phyloP scores from a whole-genome alignment of 306 rosid genomes.

The Trifolium subterraneum region DNA sequence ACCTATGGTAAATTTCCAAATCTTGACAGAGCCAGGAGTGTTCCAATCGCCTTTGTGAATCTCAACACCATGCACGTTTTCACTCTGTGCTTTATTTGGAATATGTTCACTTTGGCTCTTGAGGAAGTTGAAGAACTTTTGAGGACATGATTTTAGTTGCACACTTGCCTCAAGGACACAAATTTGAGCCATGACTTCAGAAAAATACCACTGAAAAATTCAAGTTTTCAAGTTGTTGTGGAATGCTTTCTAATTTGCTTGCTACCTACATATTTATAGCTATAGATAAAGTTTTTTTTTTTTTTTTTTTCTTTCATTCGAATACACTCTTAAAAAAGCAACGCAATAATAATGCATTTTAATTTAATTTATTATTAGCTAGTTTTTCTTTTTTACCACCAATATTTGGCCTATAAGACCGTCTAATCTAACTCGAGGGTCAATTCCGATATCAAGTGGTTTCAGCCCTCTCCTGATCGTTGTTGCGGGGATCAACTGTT shows the following conservation, averaged over 20 bases:
- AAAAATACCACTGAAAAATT: not conserved
- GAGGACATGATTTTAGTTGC: conserved; percentile 38
- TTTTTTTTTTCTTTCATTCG: too few relatives aligned
- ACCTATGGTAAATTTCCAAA: conserved; percentile 42
- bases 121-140: conserved; percentile 38
- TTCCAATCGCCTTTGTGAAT: conserved; percentile 40
- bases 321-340: too few relatives aligned
- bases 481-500: too few relatives aligned
- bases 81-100: conserved; percentile 32
- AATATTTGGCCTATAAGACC: too few relatives aligned
- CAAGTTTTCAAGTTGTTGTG: not conserved
- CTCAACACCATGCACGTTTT: conserved; percentile 38
- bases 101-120: conserved; percentile 35
- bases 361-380: too few relatives aligned
- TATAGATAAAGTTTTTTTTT: not conserved
- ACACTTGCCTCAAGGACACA: conserved; percentile 36
- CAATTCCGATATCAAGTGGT: too few relatives aligned
- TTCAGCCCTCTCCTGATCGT: too few relatives aligned
- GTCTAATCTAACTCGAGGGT: too few relatives aligned
- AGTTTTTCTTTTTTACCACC: too few relatives aligned
- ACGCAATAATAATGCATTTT: too few relatives aligned
- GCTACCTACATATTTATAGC: conserved; percentile 10
- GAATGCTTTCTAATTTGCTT: not conserved
- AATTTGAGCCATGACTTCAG: conserved; percentile 30
- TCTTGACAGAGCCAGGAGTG: conserved; percentile 40